Conservation (phyloP, 306 rosid genomes). For the Comarum palustre region DNA sequence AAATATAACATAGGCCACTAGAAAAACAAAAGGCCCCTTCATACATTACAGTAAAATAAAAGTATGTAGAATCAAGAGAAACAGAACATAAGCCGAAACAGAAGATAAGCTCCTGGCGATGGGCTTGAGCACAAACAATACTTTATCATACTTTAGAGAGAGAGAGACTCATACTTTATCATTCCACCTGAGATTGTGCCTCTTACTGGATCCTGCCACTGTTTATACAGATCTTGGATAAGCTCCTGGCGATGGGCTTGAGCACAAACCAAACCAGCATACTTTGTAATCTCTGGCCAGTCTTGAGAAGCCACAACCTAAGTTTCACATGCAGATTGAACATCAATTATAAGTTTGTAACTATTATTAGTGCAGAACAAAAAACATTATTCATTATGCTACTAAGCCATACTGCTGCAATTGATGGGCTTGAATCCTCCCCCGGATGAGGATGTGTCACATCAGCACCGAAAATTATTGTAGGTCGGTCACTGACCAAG, state of each 20-base stretch:
- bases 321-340: not conserved
- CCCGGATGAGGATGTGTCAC: slow-evolving; percentile 99
- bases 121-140: slow-evolving; percentile 96
- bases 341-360: not conserved
- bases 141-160: slow-evolving; percentile 76
- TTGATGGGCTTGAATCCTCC: slow-evolving; percentile 95
- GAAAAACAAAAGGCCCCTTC: not conserved
- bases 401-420: slow-evolving; percentile 73
- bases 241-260: slow-evolving; percentile 98
- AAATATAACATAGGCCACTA: not conserved
- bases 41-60: not conserved
- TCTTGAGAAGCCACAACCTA: slow-evolving; percentile 99
- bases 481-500: slow-evolving; percentile 83
- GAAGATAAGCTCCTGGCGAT: slow-evolving; percentile 79
- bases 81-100: not conserved
- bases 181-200: slow-evolving; percentile 91
- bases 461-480: slow-evolving; percentile 97
- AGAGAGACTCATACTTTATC: slow-evolving; percentile 59
- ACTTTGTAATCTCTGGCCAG: slow-evolving; percentile 95
- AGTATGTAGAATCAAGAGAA: not conserved
- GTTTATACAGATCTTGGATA: slow-evolving; percentile 82
- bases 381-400: not conserved
- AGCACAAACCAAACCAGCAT: slow-evolving; percentile 94
- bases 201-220: slow-evolving; percentile 89
- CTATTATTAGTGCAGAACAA: not conserved